Evolutionary conservation across 805 yeast species (phyloP).

Genomic region (Yarrowia alimentaria): DNA sequence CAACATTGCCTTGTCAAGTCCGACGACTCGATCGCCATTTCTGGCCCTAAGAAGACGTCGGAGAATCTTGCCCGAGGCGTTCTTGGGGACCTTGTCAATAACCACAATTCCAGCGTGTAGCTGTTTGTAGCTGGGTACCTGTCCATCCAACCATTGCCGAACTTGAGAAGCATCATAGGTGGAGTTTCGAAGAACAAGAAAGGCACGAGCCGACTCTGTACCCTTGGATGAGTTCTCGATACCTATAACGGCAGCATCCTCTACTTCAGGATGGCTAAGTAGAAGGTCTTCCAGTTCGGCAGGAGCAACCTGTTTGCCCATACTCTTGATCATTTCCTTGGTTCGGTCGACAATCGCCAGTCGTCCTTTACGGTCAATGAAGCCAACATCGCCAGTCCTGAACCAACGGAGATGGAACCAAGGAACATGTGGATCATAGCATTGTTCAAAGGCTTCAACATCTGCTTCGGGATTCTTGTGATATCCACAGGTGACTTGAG

Average conservation of each 20-base stretch:
- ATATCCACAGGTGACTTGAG: constrained; percentile 53
- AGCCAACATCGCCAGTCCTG: constrained; percentile 58
- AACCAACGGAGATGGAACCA: constrained; percentile 44
- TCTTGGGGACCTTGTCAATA: constrained; percentile 84
- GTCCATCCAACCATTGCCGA: constrained; percentile 43
- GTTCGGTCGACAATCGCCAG: constrained; percentile 46
- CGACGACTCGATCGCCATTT: constrained; percentile 32
- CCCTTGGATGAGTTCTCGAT: constrained; percentile 71
- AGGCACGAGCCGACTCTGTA: constrained; percentile 56
- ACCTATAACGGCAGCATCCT: constrained; percentile 90
- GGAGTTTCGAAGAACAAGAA: no score
- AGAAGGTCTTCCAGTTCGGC: constrained; percentile 93
- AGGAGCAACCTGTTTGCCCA: constrained; percentile 81
- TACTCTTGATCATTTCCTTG: constrained; percentile 42
- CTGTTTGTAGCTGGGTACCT: constrained; percentile 42
- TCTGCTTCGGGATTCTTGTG: constrained; percentile 52
- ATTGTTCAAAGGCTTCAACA: constrained; percentile 44
- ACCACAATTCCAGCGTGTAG: constrained; percentile 55
- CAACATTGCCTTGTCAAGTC: no score
- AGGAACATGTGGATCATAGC: constrained; percentile 29
- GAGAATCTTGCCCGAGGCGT: constrained; percentile 92
- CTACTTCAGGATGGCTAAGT: constrained; percentile 69
- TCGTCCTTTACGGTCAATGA: constrained; percentile 46
- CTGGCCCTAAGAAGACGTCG: constrained; percentile 81
- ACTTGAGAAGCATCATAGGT: no score